Evolutionary conservation across 139 green algal genomes (phyloP), one percentile per base, ranked within the genome.

Genomic region (Chara braunii): DNA sequence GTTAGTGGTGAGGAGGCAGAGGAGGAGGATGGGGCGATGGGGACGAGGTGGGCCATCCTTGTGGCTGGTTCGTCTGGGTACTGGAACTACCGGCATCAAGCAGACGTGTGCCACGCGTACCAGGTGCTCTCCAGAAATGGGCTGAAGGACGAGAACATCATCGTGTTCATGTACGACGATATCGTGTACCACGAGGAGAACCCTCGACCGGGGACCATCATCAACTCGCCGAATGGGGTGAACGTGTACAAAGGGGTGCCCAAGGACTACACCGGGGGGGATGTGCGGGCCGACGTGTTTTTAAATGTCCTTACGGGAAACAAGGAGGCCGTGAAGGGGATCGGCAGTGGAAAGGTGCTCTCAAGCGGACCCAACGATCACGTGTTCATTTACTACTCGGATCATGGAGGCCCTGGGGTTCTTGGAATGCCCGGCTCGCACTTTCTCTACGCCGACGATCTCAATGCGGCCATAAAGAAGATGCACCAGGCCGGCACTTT

Each of bases 21-120:
- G 48, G 9, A 78, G 31, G 40, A 48, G 40, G n/a, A n/a, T n/a
- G n/a, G n/a, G n/a, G n/a, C n/a, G n/a, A n/a, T n/a, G 6, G 63
- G 63, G 6, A 74, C 56, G 28, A 85, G 91, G 26, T 97, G 91
- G 88, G 91, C 91, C 0, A 64, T 97, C 1, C 60, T 97, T 1
- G 79, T 97, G 24, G 91, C 91, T 1, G 91, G 91, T 8, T 90
- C 81, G 3, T 36, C 58, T 0, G 87, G 87, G 9, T 94, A 74
- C 55, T 81, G 83, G 35, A 97, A 97, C 66, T 96, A 96, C 64
- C 72, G 90, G 3, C 90, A 96, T 68, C 88, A 94, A 61, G 74
- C 74, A 28, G 74, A 81, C 37, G 55, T 81, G 23, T 80, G 51
- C 32, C 74, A 81, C 48, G 64, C 88, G 0, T 95, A 95, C 70